phyloP scores from a whole-genome alignment of 192 early-diverging fungal species.

The Rhizophagus sp. region DNA sequence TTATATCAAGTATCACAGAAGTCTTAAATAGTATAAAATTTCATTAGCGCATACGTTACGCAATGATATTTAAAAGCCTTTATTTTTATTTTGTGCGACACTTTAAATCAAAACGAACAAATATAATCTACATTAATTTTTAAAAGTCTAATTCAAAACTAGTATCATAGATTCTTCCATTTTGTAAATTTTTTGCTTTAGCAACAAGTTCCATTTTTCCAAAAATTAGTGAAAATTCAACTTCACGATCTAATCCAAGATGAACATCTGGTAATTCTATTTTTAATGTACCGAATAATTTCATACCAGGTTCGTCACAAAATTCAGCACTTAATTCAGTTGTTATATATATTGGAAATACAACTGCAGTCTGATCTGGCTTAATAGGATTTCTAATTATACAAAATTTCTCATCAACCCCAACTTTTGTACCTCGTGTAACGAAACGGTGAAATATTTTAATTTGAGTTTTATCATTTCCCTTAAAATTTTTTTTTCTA shows the following conservation, averaged over 20 bases:
- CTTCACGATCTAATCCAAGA: background rate
- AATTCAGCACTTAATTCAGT: background rate
- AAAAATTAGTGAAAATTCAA: slow-evolving; percentile 17
- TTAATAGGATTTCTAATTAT: too few relatives aligned
- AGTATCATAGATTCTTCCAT: slow-evolving; percentile 1
- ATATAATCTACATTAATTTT: too few relatives aligned
- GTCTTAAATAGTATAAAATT: too few relatives aligned
- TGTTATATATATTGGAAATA: slow-evolving; percentile 6
- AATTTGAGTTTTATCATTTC: too few relatives aligned
- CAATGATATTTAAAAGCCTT: too few relatives aligned
- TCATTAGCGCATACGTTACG: too few relatives aligned
- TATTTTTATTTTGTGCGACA: too few relatives aligned
- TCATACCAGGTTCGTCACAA: slow-evolving; percentile 25
- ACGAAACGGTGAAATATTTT: too few relatives aligned
- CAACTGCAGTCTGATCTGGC: background rate
- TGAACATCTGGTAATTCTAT: slow-evolving; percentile 8
- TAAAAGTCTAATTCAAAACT: background rate
- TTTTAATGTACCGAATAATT: background rate
- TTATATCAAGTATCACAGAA: too few relatives aligned
- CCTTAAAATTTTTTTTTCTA: background rate
- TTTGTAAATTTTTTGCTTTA: slow-evolving; percentile 9
- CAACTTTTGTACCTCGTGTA: background rate
- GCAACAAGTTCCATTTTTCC: slow-evolving; percentile 13
- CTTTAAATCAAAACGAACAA: too few relatives aligned
- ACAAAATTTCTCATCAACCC: background rate